Evolutionary conservation across 345 rosid species (phyloP).

Genomic region (Brassica cretica): DNA sequence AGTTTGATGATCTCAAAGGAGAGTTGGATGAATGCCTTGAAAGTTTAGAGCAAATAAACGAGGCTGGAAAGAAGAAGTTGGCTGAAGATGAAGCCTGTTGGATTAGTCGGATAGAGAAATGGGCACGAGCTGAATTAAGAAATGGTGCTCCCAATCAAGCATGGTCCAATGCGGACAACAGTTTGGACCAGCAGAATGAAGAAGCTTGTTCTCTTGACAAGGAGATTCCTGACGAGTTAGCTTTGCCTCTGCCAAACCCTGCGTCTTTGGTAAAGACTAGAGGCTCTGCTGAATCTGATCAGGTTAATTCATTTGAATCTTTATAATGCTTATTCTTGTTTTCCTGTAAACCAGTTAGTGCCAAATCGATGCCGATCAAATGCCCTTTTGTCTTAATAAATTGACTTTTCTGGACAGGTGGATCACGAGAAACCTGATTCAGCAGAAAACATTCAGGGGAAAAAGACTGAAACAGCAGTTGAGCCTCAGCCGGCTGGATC

Average conservation of each 20-base stretch:
- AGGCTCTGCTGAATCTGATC: conserved; percentile 25
- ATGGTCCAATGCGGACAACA: conserved; percentile 4
- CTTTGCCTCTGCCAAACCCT: conserved; percentile 20
- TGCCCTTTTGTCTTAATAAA: conserved; percentile 28
- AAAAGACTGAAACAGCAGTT: background rate
- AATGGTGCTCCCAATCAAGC: conserved; percentile 21
- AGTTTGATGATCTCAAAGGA: conserved; percentile 46
- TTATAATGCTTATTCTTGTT: conserved; percentile 27
- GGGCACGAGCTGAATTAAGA: conserved; percentile 47
- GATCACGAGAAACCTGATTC: conserved; percentile 17
- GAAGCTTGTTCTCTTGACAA: conserved; percentile 31
- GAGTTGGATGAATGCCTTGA: conserved; percentile 42
- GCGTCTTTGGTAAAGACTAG: conserved; percentile 26
- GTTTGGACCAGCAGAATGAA: conserved; percentile 31
- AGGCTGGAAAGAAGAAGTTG: conserved; percentile 46
- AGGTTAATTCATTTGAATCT: conserved; percentile 29
- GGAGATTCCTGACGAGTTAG: conserved; percentile 24
- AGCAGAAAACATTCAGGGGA: background rate
- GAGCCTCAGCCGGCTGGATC: background rate
- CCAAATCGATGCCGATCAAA: background rate
- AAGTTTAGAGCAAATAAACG: conserved; percentile 45
- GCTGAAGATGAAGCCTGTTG: conserved; percentile 47
- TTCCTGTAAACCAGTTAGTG: conserved; percentile 3
- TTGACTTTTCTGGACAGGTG: conserved; percentile 38
- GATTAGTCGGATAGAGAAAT: conserved; percentile 50